Base-by-base conservation (phyloP, 225 moss, liverwort and hornwort species). In the Marchantia polymorpha region DNA sequence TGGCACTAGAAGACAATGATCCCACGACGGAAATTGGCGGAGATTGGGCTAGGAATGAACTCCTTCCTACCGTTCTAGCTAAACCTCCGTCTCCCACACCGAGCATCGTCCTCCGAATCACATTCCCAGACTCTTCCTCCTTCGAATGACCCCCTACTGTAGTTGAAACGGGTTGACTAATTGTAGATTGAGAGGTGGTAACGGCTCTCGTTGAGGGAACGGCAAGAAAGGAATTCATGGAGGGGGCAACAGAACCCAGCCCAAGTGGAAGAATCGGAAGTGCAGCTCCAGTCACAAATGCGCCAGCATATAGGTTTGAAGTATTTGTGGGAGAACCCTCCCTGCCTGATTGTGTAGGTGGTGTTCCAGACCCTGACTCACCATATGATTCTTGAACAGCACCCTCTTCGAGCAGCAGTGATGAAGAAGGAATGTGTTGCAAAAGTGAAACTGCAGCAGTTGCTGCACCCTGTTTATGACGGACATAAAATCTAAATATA, bases 121-220 rank as follows among this genome's bases (percentile, higher is more conserved):
- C 59, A 49, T 70, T 81, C 79, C 72, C 82, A 46, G 79, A 52
- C 71, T 92, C 90, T 64, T 89, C 91, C 78, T 94, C 94, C 77
- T 94, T 94, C 19, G 87, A 70, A 77, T 87, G 84, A 65, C 82
- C 75, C 72, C 85, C 85, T 67, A 89, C 26, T 79, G 83, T 82
- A 56, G 79, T 67, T 55, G 74, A 55, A 61, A 81, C 56, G 59
- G 83, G 78, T 81, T 88, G 87, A 16, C 81, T 63, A 81, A 67
- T 46, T 58, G 88, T 56, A 77, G 81, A 83, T 72, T 83, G 84
- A 50, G 90, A 81, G 78, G 86, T 93, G n/a, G 64, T 67, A 13
- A 59, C 56, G 9, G 8, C 67, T 50, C 55, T 84, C 61, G 59
- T 80, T 60, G 80, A 65, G n/a, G 75, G 23, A 73, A 77, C 59